Percentiles rank a stretch among this genome's conserved stretches.
Conservation (phyloP, 2,329 filamentous ascomycete species). For the Xylaria sp. region DNA sequence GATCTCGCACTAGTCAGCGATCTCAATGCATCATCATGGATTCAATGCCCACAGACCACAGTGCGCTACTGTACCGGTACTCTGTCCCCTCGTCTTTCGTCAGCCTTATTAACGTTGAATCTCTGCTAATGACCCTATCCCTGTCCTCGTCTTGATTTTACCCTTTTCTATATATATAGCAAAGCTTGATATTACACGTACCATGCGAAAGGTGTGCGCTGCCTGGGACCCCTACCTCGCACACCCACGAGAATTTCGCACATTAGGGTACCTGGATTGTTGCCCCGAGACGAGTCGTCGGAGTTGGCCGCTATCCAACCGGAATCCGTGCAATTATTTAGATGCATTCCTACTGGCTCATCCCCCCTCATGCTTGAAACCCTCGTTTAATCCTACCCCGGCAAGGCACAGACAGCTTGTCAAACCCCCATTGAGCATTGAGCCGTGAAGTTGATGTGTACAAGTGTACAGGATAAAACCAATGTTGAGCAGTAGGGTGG, state of each 20-base stretch:
- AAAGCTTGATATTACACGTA: background rate
- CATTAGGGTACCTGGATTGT: background rate
- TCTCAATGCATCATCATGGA: background rate
- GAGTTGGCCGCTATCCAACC: constrained; percentile 25
- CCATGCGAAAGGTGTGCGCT: background rate
- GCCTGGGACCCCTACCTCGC: background rate
- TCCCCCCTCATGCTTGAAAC: constrained; percentile 4
- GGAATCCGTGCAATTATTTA: constrained; percentile 13
- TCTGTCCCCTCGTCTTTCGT: constrained; percentile 10
- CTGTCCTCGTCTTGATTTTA: constrained; percentile 1
- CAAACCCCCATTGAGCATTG: background rate
- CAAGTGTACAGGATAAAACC: background rate
- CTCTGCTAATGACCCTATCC: background rate
- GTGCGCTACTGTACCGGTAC: no score
- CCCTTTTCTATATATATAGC: constrained; percentile 17
- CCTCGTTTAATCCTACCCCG: constrained; percentile 3
- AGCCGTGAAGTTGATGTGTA: background rate
- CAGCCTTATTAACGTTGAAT: constrained; percentile 8
- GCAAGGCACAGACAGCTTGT: constrained; percentile 2
- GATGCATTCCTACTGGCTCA: constrained; percentile 7
- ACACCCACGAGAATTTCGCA: background rate
- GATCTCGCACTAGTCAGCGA: constrained; percentile 13
- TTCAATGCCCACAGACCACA: no score
- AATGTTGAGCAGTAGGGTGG: background rate
- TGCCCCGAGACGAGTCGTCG: constrained; percentile 7